Evolutionary conservation across 192 early-diverging fungal species (phyloP), one percentile per base, ranked within the genome.

Genomic region (Lobosporangium transversale): DNA sequence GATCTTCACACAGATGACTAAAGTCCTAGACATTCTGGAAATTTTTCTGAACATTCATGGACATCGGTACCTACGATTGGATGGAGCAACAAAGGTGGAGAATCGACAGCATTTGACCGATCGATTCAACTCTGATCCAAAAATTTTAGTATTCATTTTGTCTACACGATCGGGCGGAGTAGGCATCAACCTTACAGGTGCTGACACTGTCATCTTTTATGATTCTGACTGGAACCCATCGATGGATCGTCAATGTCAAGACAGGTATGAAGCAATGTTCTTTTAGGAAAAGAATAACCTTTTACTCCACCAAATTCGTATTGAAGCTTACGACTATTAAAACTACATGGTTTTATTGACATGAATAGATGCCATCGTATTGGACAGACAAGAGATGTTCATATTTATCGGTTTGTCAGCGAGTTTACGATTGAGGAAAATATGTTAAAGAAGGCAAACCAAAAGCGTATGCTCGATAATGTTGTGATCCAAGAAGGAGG

Each of bases 151-250:
- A 1, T 92, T 92, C 42, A 84, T 88, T 57, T 53, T 91, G 26
- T 88, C 83, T 26, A 89, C 88, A 5, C 78, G 90, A 62, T 88
- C 89, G 48, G 92, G 91, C 29, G 92, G 92, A 24, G 81, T 94
- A 10, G 92, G 92, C 24, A 86, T 94, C 61, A 94, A 93, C 59
- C 56, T 94, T 36, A 91, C 90, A 0, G 88, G 87, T n/a, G 91
- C 92, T 3, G 90, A 93, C 64, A 91, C 90, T 2, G 92, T 93
- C 23, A 89, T 94, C 29, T 91, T 94, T 63, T 89, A 87, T 57
- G 92, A 93, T 61, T 87, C 86, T 47, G 92, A 93, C 62, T 93
- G 88, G 85, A 93, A 92, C 62, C 91, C 91, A 10, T 86, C 85
- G 47, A 90, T 91, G 89, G 91, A 92, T 60, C 75, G 86, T 44